Evolutionary conservation across 164 flowering plant species (phyloP).

Genomic region (Vitis amurensis): DNA sequence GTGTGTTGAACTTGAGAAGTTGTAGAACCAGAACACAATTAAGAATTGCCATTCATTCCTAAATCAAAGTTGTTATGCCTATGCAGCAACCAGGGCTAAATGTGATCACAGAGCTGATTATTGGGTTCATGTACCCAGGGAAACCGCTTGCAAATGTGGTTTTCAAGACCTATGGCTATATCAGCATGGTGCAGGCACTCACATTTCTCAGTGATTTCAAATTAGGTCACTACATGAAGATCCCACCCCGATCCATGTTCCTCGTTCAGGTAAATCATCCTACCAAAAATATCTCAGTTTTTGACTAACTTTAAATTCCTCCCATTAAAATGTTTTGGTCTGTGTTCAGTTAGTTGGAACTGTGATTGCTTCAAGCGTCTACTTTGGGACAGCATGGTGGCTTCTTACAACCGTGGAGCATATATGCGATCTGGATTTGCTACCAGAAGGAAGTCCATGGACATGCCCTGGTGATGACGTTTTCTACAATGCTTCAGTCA

Average conservation of each 20-base stretch:
- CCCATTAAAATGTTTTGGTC: neutral
- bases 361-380: constrained; percentile 35
- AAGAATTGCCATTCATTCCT: neutral
- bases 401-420: constrained; percentile 35
- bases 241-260: constrained; percentile 66
- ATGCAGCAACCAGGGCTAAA: constrained; percentile 51
- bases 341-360: constrained; percentile 50
- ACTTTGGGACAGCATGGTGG: constrained; percentile 64
- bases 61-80: neutral
- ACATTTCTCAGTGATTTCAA: constrained; percentile 51
- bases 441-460: constrained; percentile 65
- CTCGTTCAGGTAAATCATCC: constrained; percentile 40
- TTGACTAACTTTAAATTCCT: no score
- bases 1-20: no score
- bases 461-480: constrained; percentile 59
- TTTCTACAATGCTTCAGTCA: constrained; percentile 62
- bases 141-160: constrained; percentile 60
- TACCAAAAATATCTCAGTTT: no score
- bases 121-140: constrained; percentile 63
- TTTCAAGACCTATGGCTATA: constrained; percentile 70
- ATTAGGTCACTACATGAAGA: constrained; percentile 67
- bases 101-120: constrained; percentile 55
- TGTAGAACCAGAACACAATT: no score
- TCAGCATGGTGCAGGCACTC: constrained; percentile 62
- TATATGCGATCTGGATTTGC: constrained; percentile 37